Base-by-base conservation (phyloP, 1,284 basidiomycete species). In the Tilletia indica region DNA sequence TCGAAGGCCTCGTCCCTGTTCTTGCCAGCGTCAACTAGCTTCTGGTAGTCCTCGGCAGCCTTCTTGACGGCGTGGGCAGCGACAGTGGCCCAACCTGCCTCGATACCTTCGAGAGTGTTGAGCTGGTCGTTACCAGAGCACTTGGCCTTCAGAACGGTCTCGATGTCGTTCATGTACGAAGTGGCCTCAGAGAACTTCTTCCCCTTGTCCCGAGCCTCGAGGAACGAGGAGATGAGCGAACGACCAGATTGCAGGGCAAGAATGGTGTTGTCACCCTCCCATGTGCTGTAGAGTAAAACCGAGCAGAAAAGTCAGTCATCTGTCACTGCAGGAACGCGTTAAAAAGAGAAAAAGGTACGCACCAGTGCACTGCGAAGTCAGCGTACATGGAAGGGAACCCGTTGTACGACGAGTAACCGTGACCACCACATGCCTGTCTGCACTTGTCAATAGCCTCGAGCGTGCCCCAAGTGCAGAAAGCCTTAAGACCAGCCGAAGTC, bases 401-500 rank as follows among this genome's bases (percentile, higher is more conserved):
- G 6, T 87, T 87, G 83, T 89, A 89, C 21, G 87, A 86, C 42
- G 87, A 88, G 82, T 89, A 89, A 6, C 88, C 88, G 78, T 89
- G 88, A 4, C 88, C 88, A 74, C 88, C 88, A 71, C 86, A 87
- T n/a, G 86, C 82, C 82, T 88, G 86, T 68, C 88, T 83, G 73
- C 87, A 87, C 70, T 86, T 87, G 78, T 89, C 88, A 70, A 89
- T 89, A 21, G 87, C 87, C 74, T 88, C 87, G 67, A 89, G 84
- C 66, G 86, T 87, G 8, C 85, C 86, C 88, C 88, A 89, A 47
- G 88, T 89, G 80, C 87, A 89, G 85, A 88, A 89, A 19, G 88
- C 88, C 84, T 89, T 89, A 69, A 89, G 83, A 45, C 88, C 88
- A 1, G 88, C 87, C 38, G 87, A 87, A 3, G 88, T 88, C 1